Percentiles rank a stretch among this genome's conserved stretches.
These are phyloP conservation scores for Morella rubra DNA, from an alignment of 306 rosid genomes.

Conservation along the genomic window DNA sequence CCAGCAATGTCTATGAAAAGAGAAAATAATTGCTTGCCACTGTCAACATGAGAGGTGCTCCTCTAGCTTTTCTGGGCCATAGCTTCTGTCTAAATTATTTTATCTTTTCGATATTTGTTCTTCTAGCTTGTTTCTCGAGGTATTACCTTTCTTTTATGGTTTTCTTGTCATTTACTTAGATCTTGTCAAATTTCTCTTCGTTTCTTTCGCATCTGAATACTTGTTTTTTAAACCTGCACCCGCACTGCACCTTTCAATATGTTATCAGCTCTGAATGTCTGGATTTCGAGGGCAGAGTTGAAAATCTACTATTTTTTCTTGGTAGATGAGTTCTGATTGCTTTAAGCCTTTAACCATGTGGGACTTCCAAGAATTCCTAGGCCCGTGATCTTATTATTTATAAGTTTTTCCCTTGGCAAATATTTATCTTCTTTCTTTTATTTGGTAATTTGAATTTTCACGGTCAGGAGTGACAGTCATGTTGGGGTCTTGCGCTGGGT, in stretches of 20 bases:
- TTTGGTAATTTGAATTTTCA: conserved; percentile 6
- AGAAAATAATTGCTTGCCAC: background rate
- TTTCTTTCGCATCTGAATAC: conserved; percentile 11
- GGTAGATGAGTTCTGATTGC: conserved; percentile 43
- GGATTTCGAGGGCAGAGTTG: conserved; percentile 27
- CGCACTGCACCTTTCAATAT: conserved; percentile 17
- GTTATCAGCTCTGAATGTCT: conserved; percentile 20
- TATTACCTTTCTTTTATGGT: conserved; percentile 18
- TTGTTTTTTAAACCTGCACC: conserved; percentile 8
- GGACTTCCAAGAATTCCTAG: conserved; percentile 21
- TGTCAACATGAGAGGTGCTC: conserved; percentile 7
- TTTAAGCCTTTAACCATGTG: conserved; percentile 36
- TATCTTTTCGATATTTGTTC: background rate
- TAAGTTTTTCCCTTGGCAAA: conserved; percentile 32
- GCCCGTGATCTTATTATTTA: conserved; percentile 50
- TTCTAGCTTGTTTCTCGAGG: conserved; percentile 14
- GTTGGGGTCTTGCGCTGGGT: conserved; percentile 9
- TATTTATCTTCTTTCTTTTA: conserved; percentile 21
- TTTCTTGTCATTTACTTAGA: conserved; percentile 21
- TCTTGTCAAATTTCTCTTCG: conserved; percentile 12
- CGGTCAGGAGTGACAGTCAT: conserved; percentile 8
- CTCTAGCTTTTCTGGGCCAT: conserved; percentile 1
- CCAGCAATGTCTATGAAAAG: conserved; percentile 29
- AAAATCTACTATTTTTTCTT: conserved; percentile 27
- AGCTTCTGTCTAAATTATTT: background rate